A percentile compares a stretch with the other conserved stretches of the same genome.
These are phyloP conservation scores for Hypomyces perniciosus DNA, from an alignment of 2,329 filamentous ascomycete species.

Conservation along the genomic window DNA sequence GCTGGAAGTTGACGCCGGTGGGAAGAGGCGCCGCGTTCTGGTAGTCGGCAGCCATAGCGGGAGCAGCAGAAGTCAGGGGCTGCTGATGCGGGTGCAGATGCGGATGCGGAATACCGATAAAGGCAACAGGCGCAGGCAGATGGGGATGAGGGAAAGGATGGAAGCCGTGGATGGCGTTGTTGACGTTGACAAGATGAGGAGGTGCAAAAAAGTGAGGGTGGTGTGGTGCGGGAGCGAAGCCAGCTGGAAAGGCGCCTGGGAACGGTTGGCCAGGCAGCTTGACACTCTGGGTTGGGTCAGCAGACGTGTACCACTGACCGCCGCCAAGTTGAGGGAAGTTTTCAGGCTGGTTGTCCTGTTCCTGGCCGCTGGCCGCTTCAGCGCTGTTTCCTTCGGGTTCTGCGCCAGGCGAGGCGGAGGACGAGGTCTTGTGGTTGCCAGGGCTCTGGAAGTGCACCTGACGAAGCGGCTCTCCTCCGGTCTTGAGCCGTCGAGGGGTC, in stretches of 20 bases:
- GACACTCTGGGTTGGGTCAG: conserved; percentile 29
- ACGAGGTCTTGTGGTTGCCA: neutral
- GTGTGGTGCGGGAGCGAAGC: conserved; percentile 3
- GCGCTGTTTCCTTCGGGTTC: conserved; percentile 6
- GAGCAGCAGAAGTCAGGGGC: conserved; percentile 12
- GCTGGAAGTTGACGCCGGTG: conserved; percentile 48
- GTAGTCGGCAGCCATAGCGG: conserved; percentile 35
- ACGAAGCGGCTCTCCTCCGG: conserved; percentile 22
- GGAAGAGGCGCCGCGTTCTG: conserved; percentile 36
- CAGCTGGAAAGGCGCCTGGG: conserved; percentile 13
- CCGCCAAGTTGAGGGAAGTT: conserved; percentile 26
- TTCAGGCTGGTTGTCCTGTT: conserved; percentile 15
- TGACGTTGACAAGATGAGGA: conserved; percentile 11
- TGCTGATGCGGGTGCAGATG: conserved; percentile 14
- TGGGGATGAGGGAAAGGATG: conserved; percentile 2
- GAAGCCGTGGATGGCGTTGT: conserved; percentile 12
- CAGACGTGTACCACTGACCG: conserved; percentile 29
- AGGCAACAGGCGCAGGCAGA: neutral
- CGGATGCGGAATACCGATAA: conserved; percentile 7
- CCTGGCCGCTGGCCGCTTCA: neutral
- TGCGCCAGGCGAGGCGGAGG: neutral
- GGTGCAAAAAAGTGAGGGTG: conserved; percentile 13
- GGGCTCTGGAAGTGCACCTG: conserved; percentile 28
- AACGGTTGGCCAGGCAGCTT: conserved; percentile 19
- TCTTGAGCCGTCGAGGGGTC: conserved; percentile 22